phyloP scores from a whole-genome alignment of 1,284 basidiomycete genomes.

The Spongiforma sp. region DNA sequence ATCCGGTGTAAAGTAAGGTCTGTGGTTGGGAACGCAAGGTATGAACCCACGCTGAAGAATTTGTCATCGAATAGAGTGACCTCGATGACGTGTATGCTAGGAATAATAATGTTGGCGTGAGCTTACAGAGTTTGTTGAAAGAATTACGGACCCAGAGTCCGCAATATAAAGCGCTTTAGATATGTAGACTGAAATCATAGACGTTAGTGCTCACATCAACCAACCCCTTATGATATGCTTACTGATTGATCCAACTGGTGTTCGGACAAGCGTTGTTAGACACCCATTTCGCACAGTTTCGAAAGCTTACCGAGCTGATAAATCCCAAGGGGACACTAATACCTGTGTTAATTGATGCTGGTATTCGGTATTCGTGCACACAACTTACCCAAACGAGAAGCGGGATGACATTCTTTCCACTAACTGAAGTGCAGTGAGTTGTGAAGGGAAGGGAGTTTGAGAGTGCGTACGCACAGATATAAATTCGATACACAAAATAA shows the following conservation, averaged over 20 bases:
- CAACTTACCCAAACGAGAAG: slow-evolving; percentile 18
- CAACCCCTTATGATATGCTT: neutral
- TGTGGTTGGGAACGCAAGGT: neutral
- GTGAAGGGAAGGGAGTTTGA: no score
- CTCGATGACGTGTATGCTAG: slow-evolving; percentile 4
- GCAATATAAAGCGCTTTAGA: slow-evolving; percentile 5
- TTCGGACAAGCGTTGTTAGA: neutral
- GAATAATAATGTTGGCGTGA: no score
- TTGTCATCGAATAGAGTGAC: neutral
- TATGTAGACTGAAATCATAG: slow-evolving; percentile 8
- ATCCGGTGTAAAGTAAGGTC: neutral
- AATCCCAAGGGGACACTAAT: slow-evolving; percentile 2
- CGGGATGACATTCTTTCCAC: slow-evolving; percentile 6
- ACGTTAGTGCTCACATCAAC: neutral
- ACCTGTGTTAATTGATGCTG: neutral
- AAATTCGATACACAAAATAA: slow-evolving; percentile 21
- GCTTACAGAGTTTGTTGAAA: neutral
- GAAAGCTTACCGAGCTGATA: slow-evolving; percentile 13
- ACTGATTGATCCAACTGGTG: slow-evolving; percentile 9
- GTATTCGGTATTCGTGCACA: neutral
- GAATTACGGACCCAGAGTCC: slow-evolving; percentile 10
- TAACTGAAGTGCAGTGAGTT: slow-evolving; percentile 7
- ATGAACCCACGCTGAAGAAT: neutral
- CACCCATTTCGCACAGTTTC: no score
- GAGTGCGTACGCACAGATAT: slow-evolving; percentile 2